These are phyloP conservation scores for Cordia subcordata DNA, from an alignment of 257 asterid species.

Conservation along the genomic window DNA sequence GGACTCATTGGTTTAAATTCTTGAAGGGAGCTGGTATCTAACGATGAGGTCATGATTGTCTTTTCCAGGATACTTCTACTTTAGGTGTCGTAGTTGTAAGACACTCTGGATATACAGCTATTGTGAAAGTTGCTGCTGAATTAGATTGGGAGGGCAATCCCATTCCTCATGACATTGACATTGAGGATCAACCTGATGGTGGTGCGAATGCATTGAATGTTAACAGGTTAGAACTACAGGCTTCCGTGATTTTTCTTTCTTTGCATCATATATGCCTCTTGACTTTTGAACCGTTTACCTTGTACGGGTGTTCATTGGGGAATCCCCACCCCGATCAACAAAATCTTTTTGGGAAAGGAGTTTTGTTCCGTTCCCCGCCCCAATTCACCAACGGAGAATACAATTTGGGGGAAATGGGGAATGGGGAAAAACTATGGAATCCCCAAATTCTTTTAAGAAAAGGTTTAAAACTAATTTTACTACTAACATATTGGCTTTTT, in stretches of 20 bases:
- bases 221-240: slow-evolving; percentile 47
- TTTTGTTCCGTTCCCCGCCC: too few species aligned
- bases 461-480: too few species aligned
- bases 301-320: too few species aligned
- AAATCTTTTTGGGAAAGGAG: too few species aligned
- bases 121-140: slow-evolving; percentile 58
- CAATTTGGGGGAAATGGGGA: too few species aligned
- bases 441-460: too few species aligned
- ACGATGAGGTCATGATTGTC: slow-evolving; percentile 10
- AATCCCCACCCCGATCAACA: too few species aligned
- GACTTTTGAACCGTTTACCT: too few species aligned
- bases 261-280: background rate
- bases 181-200: slow-evolving; percentile 75
- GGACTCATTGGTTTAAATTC: background rate
- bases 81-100: slow-evolving; percentile 70
- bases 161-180: slow-evolving; percentile 52
- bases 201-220: slow-evolving; percentile 75
- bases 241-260: slow-evolving; percentile 1
- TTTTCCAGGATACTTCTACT: slow-evolving; percentile 62
- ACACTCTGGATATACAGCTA: slow-evolving; percentile 61
- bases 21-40: slow-evolving; percentile 6
- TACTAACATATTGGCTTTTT: too few species aligned
- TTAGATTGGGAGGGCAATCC: slow-evolving; percentile 43
- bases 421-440: too few species aligned
- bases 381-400: too few species aligned